phyloP scores from a whole-genome alignment of 768 basidiomycete genomes.

The Rhizopogon roseolus region DNA sequence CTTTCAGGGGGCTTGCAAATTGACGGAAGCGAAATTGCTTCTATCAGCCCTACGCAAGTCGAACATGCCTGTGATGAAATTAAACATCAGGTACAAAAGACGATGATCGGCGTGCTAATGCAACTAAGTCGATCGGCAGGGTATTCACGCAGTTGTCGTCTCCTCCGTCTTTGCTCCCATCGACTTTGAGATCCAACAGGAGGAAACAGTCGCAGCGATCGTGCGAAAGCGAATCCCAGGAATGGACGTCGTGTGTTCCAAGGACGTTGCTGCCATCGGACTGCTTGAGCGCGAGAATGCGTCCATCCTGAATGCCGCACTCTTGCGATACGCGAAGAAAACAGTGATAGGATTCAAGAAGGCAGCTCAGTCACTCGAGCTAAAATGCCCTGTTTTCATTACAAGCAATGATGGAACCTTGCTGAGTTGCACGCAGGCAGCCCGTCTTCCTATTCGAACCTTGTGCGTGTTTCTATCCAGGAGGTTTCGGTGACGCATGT shows the following conservation, averaged over 20 bases:
- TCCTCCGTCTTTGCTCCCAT: constrained; percentile 46
- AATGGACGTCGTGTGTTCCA: constrained; percentile 47
- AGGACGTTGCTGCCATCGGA: constrained; percentile 54
- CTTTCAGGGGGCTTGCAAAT: constrained; percentile 41
- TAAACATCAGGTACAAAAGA: constrained; percentile 19
- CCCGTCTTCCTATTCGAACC: constrained; percentile 56
- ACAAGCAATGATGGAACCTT: constrained; percentile 61
- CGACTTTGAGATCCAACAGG: constrained; percentile 40
- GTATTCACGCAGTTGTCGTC: constrained; percentile 34
- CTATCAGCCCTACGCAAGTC: constrained; percentile 40
- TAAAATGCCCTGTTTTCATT: constrained; percentile 47
- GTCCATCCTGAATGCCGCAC: constrained; percentile 60
- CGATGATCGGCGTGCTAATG: neutral
- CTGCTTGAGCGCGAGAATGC: constrained; percentile 66
- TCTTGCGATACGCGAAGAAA: constrained; percentile 51
- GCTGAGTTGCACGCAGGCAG: constrained; percentile 44
- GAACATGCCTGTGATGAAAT: constrained; percentile 38
- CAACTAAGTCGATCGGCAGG: constrained; percentile 5
- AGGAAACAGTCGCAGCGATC: constrained; percentile 40
- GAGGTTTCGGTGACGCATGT: constrained; percentile 10
- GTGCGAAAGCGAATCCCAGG: constrained; percentile 34
- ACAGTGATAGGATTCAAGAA: constrained; percentile 51
- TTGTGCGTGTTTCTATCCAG: constrained; percentile 29
- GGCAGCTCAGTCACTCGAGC: constrained; percentile 42
- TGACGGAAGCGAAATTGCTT: constrained; percentile 40